phyloP scores from a whole-genome alignment of 192 early-diverging fungal species.

The Podila horticola region DNA sequence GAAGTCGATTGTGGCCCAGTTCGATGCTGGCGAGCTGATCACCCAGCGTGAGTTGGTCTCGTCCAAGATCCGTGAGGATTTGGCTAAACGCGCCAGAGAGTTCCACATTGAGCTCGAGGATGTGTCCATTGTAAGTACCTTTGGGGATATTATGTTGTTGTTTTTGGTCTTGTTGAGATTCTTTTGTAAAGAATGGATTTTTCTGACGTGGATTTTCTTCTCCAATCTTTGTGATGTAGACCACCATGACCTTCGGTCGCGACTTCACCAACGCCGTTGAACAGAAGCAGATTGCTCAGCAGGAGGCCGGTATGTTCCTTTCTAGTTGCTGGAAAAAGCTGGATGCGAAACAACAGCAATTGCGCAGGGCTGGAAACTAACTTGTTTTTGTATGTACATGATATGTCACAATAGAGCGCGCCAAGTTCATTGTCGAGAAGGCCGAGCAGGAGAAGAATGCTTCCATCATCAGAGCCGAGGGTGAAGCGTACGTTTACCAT shows the following conservation, averaged over 20 bases:
- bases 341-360: neutral
- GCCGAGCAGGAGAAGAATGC: constrained; percentile 99
- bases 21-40: constrained; percentile 97
- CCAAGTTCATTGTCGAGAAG: constrained; percentile 97
- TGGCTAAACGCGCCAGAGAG: constrained; percentile 91
- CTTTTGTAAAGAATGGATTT: neutral
- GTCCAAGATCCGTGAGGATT: constrained; percentile 90
- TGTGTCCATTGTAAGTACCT: constrained; percentile 90
- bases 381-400: neutral
- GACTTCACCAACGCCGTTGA: constrained; percentile 99
- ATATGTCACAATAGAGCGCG: constrained; percentile 74
- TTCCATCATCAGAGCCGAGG: constrained; percentile 96
- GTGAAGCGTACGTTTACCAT: constrained; percentile 77
- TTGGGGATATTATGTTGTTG: neutral
- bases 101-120: constrained; percentile 98
- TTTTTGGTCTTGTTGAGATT: neutral
- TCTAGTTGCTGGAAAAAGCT: neutral
- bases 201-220: neutral
- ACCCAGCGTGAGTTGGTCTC: constrained; percentile 98
- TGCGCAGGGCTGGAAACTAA: neutral
- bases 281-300: constrained; percentile 98
- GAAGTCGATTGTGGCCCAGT: constrained; percentile 98
- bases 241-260: constrained; percentile 98
- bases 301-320: constrained; percentile 78
- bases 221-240: constrained; percentile 58